Conservation (phyloP, 108 stramenopile genomes). For the Seminavis robusta region DNA sequence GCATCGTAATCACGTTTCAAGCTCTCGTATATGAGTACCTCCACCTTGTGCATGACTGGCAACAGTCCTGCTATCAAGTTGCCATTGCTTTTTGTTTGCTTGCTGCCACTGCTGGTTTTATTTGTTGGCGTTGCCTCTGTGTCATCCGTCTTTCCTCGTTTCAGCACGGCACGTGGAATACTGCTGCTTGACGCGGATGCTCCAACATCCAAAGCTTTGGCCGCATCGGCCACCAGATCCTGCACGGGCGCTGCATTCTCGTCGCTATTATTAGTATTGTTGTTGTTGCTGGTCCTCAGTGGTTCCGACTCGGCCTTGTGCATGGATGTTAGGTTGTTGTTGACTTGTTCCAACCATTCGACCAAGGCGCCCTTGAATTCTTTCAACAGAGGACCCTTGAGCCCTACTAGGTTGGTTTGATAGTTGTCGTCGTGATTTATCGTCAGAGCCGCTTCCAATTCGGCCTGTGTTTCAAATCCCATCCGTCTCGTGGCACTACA, state of each 20-base stretch:
- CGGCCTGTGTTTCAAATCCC: constrained; percentile 35
- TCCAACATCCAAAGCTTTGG: too few species aligned
- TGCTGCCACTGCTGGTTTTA: constrained; percentile 63
- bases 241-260: too few species aligned
- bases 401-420: too few species aligned
- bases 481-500: too few species aligned
- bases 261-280: too few species aligned
- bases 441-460: constrained; percentile 40
- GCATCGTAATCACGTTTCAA: constrained; percentile 52
- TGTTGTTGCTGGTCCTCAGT: too few species aligned
- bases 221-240: too few species aligned
- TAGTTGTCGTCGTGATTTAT: too few species aligned
- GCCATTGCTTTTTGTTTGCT: too few species aligned
- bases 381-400: constrained; percentile 23
- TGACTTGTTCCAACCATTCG: neutral
- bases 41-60: too few species aligned
- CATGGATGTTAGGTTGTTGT: neutral
- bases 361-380: too few species aligned
- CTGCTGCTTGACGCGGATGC: neutral
- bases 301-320: neutral
- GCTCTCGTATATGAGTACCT: constrained; percentile 51
- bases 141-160: neutral
- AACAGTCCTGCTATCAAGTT: too few species aligned
- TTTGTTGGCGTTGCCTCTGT: constrained; percentile 36
- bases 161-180: neutral